These are phyloP conservation scores for Aspergillus hiratsukae DNA, from an alignment of 2,329 filamentous ascomycete species.

Conservation along the genomic window DNA sequence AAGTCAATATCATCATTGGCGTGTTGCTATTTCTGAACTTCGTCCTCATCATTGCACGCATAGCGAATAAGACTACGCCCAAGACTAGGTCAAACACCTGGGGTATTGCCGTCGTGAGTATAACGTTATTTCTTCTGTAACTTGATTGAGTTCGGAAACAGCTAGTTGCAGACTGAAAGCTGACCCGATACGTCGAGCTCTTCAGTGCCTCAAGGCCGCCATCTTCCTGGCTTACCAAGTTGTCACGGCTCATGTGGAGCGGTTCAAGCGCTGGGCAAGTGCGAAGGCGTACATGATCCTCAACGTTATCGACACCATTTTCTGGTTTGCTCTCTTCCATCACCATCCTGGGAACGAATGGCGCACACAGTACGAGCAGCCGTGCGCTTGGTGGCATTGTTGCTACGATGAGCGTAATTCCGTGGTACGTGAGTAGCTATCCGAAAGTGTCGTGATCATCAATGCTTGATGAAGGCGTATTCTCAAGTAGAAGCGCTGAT, in stretches of 20 bases:
- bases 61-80: constrained; percentile 16
- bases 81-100: constrained; percentile 15
- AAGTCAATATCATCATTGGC: constrained; percentile 5
- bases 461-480: background rate
- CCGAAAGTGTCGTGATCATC: background rate
- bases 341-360: constrained; percentile 14
- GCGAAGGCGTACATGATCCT: constrained; percentile 18
- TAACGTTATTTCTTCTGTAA: background rate
- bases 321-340: constrained; percentile 24
- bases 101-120: constrained; percentile 17
- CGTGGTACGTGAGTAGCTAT: constrained; percentile 11
- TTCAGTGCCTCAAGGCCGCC: constrained; percentile 19
- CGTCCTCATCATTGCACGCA: constrained; percentile 17
- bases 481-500: background rate
- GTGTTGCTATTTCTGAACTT: constrained; percentile 9
- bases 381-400: constrained; percentile 17
- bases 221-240: constrained; percentile 21
- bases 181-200: background rate
- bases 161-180: background rate
- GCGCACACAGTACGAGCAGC: constrained; percentile 10
- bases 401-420: constrained; percentile 7
- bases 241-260: constrained; percentile 11
- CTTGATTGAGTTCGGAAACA: background rate
- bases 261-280: constrained; percentile 20
- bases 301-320: constrained; percentile 21